These are phyloP conservation scores for Ophidiomyces ophidiicola DNA, from an alignment of 2,329 filamentous ascomycete genomes.

Conservation along the genomic window DNA sequence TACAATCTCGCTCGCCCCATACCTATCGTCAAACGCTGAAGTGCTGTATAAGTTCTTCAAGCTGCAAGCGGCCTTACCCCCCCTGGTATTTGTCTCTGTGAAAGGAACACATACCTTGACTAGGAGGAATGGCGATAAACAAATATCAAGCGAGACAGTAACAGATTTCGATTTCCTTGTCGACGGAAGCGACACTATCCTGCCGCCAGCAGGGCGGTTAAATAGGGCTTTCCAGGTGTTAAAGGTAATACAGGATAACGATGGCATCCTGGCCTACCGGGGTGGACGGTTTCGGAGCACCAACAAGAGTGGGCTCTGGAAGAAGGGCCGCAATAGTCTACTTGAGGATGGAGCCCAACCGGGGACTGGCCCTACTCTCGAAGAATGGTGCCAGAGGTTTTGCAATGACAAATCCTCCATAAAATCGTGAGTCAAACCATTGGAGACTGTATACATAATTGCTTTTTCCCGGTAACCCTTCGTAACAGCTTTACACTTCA, in stretches of 20 bases:
- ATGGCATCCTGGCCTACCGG: constrained; percentile 19
- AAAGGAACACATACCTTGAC: constrained; percentile 43
- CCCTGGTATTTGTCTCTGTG: constrained; percentile 38
- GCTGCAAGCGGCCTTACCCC: constrained; percentile 22
- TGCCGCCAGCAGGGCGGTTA: constrained; percentile 12
- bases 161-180: constrained; percentile 24
- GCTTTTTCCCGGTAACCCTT: constrained; percentile 14
- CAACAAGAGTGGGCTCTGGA: constrained; percentile 6
- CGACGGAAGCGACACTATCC: constrained; percentile 17
- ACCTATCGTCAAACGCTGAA: constrained; percentile 17
- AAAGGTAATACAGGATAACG: constrained; percentile 19
- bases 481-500: constrained; percentile 23
- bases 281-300: constrained; percentile 19
- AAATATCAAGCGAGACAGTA: constrained; percentile 18
- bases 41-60: constrained; percentile 20
- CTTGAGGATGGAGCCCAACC: constrained; percentile 1
- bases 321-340: constrained; percentile 2
- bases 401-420: constrained; percentile 25
- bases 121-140: constrained; percentile 16
- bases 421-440: constrained; percentile 24
- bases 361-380: not conserved
- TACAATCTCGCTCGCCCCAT: constrained; percentile 25
- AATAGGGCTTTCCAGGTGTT: constrained; percentile 11
- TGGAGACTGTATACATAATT: no score
- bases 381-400: constrained; percentile 28